These are phyloP conservation scores for Penicillium parvum DNA, from an alignment of 495 filamentous ascomycete genomes.

Conservation along the genomic window DNA sequence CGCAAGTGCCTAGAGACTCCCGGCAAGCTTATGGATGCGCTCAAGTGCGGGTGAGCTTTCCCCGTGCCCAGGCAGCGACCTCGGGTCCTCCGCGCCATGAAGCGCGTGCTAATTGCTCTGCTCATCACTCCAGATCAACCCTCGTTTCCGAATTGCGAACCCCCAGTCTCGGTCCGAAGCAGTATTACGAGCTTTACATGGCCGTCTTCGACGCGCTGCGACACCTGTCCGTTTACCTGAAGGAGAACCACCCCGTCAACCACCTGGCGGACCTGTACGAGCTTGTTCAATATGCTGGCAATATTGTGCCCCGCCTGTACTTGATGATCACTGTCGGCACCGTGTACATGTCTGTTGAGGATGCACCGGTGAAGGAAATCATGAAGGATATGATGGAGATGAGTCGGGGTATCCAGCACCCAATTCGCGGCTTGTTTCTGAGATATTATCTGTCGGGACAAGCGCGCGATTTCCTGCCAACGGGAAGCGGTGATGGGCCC, in stretches of 20 bases:
- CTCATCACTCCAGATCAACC: conserved; percentile 64
- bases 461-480: conserved; percentile 81
- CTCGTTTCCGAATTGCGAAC: conserved; percentile 96
- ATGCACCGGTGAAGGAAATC: conserved; percentile 98
- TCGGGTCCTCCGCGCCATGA: conserved; percentile 12
- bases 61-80: conserved; percentile 33
- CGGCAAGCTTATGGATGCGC: conserved; percentile 98
- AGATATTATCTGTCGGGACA: conserved; percentile 94
- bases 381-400: conserved; percentile 99
- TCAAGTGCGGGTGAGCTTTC: conserved; percentile 87
- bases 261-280: conserved; percentile 98
- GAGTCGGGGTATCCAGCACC: conserved; percentile 96
- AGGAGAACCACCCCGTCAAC: conserved; percentile 95
- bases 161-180: conserved; percentile 90
- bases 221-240: conserved; percentile 92
- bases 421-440: conserved; percentile 88
- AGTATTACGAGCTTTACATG: conserved; percentile 99
- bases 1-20: conserved; percentile 95
- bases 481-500: conserved; percentile 77
- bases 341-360: conserved; percentile 97
- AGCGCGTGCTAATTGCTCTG: conserved; percentile 13
- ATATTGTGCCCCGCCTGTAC: conserved; percentile 93
- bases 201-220: conserved; percentile 95
- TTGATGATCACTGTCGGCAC: conserved; percentile 99
- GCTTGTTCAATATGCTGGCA: conserved; percentile 97